Base-by-base conservation (phyloP, 2,329 filamentous ascomycete genomes). In the Colletotrichum sp. region DNA sequence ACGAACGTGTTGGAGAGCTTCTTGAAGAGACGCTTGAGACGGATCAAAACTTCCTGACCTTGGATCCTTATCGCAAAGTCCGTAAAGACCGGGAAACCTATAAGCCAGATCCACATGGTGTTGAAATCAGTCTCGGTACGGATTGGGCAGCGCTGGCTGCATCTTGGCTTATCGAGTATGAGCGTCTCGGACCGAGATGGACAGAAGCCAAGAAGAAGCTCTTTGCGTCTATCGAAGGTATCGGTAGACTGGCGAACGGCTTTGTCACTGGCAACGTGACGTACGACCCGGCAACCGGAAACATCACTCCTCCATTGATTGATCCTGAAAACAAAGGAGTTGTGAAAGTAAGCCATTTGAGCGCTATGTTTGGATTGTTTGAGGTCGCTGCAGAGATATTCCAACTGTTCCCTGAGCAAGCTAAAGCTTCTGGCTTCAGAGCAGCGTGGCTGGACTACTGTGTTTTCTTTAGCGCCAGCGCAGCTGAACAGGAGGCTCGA, bases 31-130 rank as follows among this genome's bases (percentile, higher is more conserved):
- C 84, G 0, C 84, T 91, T 6, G 88, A 92, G 61, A 87, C 88
- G 0, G 90, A 91, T 36, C 83, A 88, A 78, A 89, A 90, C 0
- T 92, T 89, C 75, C 82, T 87, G 0, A 83, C 85, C 0, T 86
- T 93, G 3, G 91, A 93, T 73, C 88, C 91, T 3, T 85, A 89
- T 27, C 86, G 91, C 63, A 93, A 93, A 82, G 90, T 93, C 1
- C 89, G 90, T 15, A 88, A 84, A 19, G 88, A 91, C 65, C 86
- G 87, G 2, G 88, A 88, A 80, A 84, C 85, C 0, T 89, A 89
- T 3, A 85, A 78, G 75, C 55, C 88, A 84, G 7, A 85, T 81
- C 8, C 85, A 80, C 19, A 84, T 0, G 82, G 89, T 1, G 87
- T 88, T 55, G 87, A 52, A 52, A 22, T 92, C 13, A 87, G 88